Base-by-base conservation (phyloP, 495 filamentous ascomycete genomes). In the Rhypophila decipiens region DNA sequence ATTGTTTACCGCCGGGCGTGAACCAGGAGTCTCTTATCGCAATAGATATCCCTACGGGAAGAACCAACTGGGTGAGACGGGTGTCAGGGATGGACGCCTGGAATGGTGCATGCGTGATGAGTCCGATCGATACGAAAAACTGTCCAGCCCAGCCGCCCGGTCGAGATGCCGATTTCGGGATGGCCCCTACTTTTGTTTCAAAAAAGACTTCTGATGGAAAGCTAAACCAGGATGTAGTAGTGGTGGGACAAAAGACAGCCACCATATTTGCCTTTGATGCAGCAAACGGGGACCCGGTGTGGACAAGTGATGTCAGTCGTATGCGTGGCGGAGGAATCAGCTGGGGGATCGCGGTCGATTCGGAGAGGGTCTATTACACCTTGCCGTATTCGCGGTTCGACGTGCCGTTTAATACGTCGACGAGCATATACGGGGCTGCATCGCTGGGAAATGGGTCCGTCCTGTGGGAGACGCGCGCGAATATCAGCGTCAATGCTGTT, bases 281-380 rank as follows among this genome's bases (percentile, higher is more conserved):
- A 7, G 18, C 50, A n/a, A 36, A 49, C 21, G 68, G 68, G 2
- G 24, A 10, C 3, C 33, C 57, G 2, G 39, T 58, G 17, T 69
- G 68, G 66, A 22, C 55, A 1, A 57, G 47, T 11, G 22, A 33
- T 5, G 62, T 60, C 1, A 49, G 54, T 22, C 47, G 38, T 13
- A 53, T 54, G n/a, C 12, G 46, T 13, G 36, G 13, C 12, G 68
- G 66, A 9, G 68, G 61, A 4, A 34, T 71, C 33, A 58, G 45
- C 39, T 71, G 68, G 68, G 68, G 64, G 10, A 46, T 69, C 31
- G 64, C 68, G 2, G 63, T 60, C 2, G 68, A 69, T 37, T 52
- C 59, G 42, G 48, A 13, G 10, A 29, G 39, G 3, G 56, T 63
- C 5, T 71, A 68, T 44, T 71, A 63, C 54, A 65, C 59, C 8